Evolutionary conservation across 176 grass and related monocot genomes (phyloP).

Genomic region (Olyra latifolia): DNA sequence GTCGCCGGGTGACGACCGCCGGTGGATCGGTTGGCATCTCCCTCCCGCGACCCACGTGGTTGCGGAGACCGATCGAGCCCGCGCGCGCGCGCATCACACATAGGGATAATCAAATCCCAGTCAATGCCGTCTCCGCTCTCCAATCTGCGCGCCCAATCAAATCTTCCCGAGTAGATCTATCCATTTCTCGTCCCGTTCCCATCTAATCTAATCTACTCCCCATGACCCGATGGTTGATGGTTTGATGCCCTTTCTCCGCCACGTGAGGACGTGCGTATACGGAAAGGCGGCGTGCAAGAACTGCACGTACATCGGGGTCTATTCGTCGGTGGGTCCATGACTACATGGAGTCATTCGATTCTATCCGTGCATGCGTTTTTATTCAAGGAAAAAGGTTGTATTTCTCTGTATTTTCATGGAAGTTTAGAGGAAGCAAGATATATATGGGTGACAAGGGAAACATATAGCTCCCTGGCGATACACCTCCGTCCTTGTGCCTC

Average conservation of each 20-base stretch:
- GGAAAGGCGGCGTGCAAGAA: neutral
- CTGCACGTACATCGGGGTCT: neutral
- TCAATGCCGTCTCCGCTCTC: slow-evolving; percentile 35
- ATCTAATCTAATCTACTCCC: neutral
- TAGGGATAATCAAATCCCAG: slow-evolving; percentile 4
- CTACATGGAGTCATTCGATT: neutral
- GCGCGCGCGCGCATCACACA: neutral
- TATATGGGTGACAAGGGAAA: no score
- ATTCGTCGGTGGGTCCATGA: neutral
- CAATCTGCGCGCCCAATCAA: neutral
- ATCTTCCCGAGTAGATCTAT: slow-evolving; percentile 8
- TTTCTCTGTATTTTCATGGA: no score
- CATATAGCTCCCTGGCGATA: no score
- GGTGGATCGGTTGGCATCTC: slow-evolving; percentile 9
- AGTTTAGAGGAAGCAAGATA: no score
- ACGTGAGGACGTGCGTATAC: neutral
- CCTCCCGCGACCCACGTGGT: slow-evolving; percentile 12
- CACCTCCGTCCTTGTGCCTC: no score
- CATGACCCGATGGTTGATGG: neutral
- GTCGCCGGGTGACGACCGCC: neutral
- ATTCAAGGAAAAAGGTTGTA: neutral
- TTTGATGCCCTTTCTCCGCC: neutral
- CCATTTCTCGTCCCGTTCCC: neutral
- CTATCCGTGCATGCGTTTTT: neutral
- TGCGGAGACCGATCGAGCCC: neutral